phyloP scores from a whole-genome alignment of 2,329 filamentous ascomycete species.

The Colletotrichum spaethianum region DNA sequence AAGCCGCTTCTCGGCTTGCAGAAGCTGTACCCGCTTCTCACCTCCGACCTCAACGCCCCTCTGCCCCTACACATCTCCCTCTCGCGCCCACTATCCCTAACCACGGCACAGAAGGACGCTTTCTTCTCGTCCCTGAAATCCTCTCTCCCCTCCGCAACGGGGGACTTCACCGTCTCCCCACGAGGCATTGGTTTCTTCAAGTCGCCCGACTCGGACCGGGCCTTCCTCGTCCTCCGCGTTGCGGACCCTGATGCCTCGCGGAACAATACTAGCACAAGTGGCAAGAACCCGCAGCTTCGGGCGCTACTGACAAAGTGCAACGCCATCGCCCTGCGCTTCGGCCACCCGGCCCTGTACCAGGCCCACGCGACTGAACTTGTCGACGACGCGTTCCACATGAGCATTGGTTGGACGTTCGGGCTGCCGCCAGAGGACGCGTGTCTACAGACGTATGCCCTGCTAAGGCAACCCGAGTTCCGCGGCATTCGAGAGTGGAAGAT shows the following conservation, averaged over 20 bases:
- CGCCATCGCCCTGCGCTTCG: constrained; percentile 67
- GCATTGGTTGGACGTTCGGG: constrained; percentile 85
- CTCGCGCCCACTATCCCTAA: constrained; percentile 83
- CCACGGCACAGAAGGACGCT: constrained; percentile 77
- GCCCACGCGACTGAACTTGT: constrained; percentile 42
- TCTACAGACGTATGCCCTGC: constrained; percentile 52
- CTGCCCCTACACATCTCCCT: constrained; percentile 92
- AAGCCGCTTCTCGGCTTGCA: constrained; percentile 49
- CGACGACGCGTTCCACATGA: constrained; percentile 82
- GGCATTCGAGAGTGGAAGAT: constrained; percentile 62
- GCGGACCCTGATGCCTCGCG: constrained; percentile 36
- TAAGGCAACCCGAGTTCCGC: constrained; percentile 43
- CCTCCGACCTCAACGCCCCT: constrained; percentile 82
- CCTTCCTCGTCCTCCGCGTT: constrained; percentile 87
- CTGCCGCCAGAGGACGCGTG: constrained; percentile 62
- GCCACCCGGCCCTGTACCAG: constrained; percentile 80
- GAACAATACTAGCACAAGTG: constrained; percentile 44
- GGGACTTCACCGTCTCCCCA: constrained; percentile 56
- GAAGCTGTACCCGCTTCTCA: constrained; percentile 78
- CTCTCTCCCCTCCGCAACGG: constrained; percentile 55
- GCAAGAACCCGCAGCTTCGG: constrained; percentile 68
- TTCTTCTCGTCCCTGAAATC: constrained; percentile 73
- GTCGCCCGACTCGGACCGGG: constrained; percentile 75
- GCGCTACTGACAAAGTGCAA: constrained; percentile 79
- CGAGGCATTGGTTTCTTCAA: constrained; percentile 63